Evolutionary conservation across 208 protist species (phyloP).

Genomic region (Wallacemonas rigidus): DNA sequence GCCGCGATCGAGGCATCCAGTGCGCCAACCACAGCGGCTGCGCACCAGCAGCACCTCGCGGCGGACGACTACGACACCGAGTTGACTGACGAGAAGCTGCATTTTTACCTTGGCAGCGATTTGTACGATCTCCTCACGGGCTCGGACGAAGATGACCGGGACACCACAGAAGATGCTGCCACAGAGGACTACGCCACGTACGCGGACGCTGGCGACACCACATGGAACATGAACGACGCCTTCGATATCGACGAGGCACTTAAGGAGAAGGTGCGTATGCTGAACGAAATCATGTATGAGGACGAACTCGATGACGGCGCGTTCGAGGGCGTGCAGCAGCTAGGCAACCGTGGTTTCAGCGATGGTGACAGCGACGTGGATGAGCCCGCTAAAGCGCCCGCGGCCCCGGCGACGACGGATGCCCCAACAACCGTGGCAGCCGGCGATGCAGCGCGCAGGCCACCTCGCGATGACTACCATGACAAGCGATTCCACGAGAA

Average conservation of each 20-base stretch:
- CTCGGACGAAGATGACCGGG: conserved; percentile 47
- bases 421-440: not conserved
- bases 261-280: conserved; percentile 79
- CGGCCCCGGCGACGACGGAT: not conserved
- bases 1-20: not conserved
- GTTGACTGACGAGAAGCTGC: conserved; percentile 31
- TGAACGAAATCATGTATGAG: conserved; percentile 90
- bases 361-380: conserved; percentile 29
- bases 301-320: conserved; percentile 86
- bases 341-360: conserved; percentile 24
- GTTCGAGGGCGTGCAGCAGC: conserved; percentile 38
- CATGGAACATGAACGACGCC: conserved; percentile 30
- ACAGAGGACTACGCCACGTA: conserved; percentile 25
- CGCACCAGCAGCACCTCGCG: conserved; percentile 15
- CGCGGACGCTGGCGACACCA: conserved; percentile 24
- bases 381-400: conserved; percentile 5
- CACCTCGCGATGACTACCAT: conserved; percentile 66
- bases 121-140: conserved; percentile 52
- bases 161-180: conserved; percentile 21
- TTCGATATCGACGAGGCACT: conserved; percentile 80
- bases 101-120: conserved; percentile 41
- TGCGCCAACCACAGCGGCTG: not conserved
- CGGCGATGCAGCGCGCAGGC: conserved; percentile 1
- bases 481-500: conserved; percentile 74
- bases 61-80: conserved; percentile 41